These are phyloP conservation scores for Cladobotryum protrusum DNA, from an alignment of 2,329 filamentous ascomycete species.

Conservation along the genomic window DNA sequence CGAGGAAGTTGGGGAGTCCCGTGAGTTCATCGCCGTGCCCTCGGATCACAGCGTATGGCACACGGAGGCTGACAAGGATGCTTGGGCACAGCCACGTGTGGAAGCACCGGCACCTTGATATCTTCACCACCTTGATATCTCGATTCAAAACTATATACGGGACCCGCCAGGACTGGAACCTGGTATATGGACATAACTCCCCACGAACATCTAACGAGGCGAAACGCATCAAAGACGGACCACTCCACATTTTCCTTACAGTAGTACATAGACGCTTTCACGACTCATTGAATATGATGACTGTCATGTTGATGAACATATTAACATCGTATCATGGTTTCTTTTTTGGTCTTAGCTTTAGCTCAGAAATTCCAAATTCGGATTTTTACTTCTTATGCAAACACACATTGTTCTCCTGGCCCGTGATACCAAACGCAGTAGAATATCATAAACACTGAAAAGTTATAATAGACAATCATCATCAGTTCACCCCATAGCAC, in stretches of 20 bases:
- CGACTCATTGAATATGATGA: conserved; percentile 6
- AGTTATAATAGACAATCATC: background rate
- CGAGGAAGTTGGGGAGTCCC: conserved; percentile 20
- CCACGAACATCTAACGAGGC: conserved; percentile 10
- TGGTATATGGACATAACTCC: conserved; percentile 3
- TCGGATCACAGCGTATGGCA: conserved; percentile 36
- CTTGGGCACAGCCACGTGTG: conserved; percentile 1
- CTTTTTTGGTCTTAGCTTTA: too few relatives aligned
- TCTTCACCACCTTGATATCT: too few relatives aligned
- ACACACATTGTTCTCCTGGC: background rate
- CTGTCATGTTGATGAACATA: background rate
- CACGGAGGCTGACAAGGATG: conserved; percentile 25
- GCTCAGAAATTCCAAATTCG: too few relatives aligned
- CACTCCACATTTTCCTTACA: conserved; percentile 7
- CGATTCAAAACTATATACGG: too few relatives aligned
- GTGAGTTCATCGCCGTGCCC: conserved; percentile 48
- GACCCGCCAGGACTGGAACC: conserved; percentile 1
- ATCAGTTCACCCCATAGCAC: background rate
- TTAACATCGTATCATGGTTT: too few relatives aligned
- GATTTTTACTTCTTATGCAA: too few relatives aligned
- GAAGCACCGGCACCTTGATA: background rate
- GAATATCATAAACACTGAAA: conserved; percentile 8
- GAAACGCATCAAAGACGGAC: conserved; percentile 8
- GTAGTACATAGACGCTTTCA: conserved; percentile 12
- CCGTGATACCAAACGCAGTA: background rate